phyloP scores from a whole-genome alignment of 1,139 yeast species.

The Blastobotrys illinoisensis region DNA sequence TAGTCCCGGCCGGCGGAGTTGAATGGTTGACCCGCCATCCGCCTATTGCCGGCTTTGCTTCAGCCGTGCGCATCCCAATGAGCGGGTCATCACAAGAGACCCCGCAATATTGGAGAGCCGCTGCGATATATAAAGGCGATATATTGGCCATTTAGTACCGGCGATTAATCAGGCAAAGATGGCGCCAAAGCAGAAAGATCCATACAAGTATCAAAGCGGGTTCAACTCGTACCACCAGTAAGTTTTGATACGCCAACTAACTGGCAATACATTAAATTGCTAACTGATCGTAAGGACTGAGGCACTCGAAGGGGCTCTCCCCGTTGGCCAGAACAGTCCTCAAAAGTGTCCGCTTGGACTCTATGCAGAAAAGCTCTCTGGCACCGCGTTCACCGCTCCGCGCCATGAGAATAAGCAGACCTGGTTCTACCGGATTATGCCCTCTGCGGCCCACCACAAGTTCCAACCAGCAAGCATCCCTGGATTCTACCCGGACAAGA shows the following conservation, averaged over 20 bases:
- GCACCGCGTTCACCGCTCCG: conserved; percentile 30
- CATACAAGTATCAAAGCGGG: conserved; percentile 22
- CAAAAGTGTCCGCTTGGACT: conserved; percentile 25
- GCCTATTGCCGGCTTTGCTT: background rate
- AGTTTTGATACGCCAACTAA: conserved; percentile 4
- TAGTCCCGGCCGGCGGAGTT: too few species aligned
- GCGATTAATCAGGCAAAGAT: background rate
- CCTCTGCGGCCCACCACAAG: conserved; percentile 24
- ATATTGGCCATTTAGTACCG: background rate
- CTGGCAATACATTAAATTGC: background rate
- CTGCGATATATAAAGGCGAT: background rate
- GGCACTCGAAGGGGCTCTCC: conserved; percentile 24
- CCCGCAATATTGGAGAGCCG: background rate
- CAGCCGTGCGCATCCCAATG: background rate
- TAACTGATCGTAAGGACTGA: conserved; percentile 19
- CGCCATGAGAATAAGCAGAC: conserved; percentile 25
- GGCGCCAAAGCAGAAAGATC: conserved; percentile 15
- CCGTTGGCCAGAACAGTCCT: conserved; percentile 25
- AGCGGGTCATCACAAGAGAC: background rate
- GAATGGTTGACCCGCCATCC: background rate
- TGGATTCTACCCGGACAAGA: conserved; percentile 13
- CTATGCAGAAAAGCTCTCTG: conserved; percentile 29
- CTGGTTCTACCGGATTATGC: conserved; percentile 27
- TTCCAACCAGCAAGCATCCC: conserved; percentile 15
- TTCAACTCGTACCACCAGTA: conserved; percentile 25